Evolutionary conservation across 1,284 basidiomycete genomes (phyloP), one percentile per base, ranked within the genome.

Genomic region (Psilocybe mexicana): DNA sequence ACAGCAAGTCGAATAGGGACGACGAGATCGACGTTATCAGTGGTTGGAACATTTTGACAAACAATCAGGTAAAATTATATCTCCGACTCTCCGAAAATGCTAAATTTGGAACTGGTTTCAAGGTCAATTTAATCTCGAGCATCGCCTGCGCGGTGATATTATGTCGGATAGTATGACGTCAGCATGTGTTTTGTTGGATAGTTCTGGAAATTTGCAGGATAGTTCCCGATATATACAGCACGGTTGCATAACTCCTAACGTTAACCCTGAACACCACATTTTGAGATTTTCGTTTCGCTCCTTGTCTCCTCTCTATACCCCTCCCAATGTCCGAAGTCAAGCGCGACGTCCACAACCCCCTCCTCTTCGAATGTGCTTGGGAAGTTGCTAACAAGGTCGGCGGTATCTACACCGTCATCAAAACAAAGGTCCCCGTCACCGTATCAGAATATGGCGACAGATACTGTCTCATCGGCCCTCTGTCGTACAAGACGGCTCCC

Each of bases 401-500:
- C 66, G 96, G 96, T 63, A 98, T 98, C 78, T 98, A 98, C 84
- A 98, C 96, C 63, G 96, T 98, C 78, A 98, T 98, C 76, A 98
- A 98, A 79, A 98, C 96, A 56, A 99, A 98, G 74, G 95, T 97
- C 53, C 96, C 96, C 58, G 93, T 99, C 74, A 98, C 96, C 62
- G 92, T 96, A 68, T 87, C 88, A 62, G 94, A 97, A 74, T 97
- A 90, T 74, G 90, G 92, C 69, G 90, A 93, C 75, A 84, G 94
- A 63, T 97, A 96, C 79, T 90, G 86, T 65, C 90, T 99, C 72
- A 92, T 98, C 69, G 96, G 96, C 48, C 89, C 96, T 10, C 86
- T 99, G 63, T 93, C 90, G 60, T 97, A 98, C 88, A 98, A 98
- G 81, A 90, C 93, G 2, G 96, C 96, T 0, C 95, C 96, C 49